phyloP scores from a whole-genome alignment of 805 yeast species.

The Candida khao-thaluensis region DNA sequence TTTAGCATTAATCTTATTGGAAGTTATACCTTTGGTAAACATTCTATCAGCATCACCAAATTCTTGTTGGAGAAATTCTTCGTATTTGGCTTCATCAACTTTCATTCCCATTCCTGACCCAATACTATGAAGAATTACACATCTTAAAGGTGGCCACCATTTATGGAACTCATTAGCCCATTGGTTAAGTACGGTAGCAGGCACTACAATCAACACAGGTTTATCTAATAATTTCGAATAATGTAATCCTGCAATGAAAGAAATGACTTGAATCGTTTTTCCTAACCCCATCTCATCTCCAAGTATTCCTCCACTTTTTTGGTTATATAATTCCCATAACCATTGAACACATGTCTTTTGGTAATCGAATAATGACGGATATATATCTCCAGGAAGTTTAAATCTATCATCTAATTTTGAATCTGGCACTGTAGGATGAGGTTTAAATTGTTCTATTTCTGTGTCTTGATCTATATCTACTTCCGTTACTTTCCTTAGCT shows the following conservation, averaged over 20 bases:
- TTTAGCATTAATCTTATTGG: conserved; percentile 41
- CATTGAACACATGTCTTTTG: conserved; percentile 97
- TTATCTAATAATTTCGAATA: conserved; percentile 71
- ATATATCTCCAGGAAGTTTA: conserved; percentile 86
- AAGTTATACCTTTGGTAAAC: conserved; percentile 21
- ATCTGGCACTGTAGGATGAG: conserved; percentile 77
- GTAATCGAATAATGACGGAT: conserved; percentile 82
- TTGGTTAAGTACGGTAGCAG: conserved; percentile 93
- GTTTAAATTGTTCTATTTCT: conserved; percentile 62
- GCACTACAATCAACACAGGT: conserved; percentile 88
- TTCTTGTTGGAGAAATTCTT: conserved; percentile 47
- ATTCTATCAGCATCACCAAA: conserved; percentile 23
- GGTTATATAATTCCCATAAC: conserved; percentile 91
- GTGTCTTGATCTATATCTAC: conserved; percentile 11
- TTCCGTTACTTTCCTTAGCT: conserved; percentile 21
- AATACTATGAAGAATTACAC: conserved; percentile 84
- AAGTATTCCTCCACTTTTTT: conserved; percentile 89
- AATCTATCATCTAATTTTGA: conserved; percentile 70
- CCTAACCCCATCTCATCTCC: conserved; percentile 99
- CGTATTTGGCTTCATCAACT: conserved; percentile 49
- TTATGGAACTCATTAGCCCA: conserved; percentile 96
- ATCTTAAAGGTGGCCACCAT: conserved; percentile 97
- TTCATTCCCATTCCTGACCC: conserved; percentile 74
- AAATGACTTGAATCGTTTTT: conserved; percentile 88
- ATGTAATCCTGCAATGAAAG: conserved; percentile 88